phyloP scores from a whole-genome alignment of 139 green algal species.

The Chlorella sp. region DNA sequence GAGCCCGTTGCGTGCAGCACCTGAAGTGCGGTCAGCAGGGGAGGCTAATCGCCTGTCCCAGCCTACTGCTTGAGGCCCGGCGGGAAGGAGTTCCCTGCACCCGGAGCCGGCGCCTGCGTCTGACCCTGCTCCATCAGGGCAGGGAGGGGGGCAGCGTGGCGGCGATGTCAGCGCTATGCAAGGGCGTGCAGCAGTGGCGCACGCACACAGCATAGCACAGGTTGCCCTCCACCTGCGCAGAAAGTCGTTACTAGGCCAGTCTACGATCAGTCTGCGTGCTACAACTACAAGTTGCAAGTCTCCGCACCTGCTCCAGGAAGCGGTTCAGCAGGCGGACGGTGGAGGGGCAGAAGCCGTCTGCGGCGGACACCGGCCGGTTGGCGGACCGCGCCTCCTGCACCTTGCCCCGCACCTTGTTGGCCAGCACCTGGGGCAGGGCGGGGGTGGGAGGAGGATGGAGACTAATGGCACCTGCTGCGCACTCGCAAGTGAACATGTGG shows the following conservation, averaged over 20 bases:
- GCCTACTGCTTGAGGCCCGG: conserved; percentile 14
- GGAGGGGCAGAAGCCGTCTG: conserved; percentile 87
- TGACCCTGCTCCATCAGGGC: conserved; percentile 46
- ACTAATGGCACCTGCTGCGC: background rate
- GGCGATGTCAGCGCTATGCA: no score
- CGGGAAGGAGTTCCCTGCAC: conserved; percentile 2
- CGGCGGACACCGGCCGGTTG: background rate
- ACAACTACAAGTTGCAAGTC: no score
- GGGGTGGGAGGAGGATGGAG: background rate
- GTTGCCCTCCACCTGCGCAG: no score
- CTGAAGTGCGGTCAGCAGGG: no score
- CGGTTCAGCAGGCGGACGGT: conserved; percentile 90
- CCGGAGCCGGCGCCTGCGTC: background rate
- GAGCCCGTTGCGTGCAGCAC: no score
- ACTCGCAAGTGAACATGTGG: background rate
- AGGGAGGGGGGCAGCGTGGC: no score
- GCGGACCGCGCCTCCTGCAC: conserved; percentile 18
- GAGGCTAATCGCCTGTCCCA: no score
- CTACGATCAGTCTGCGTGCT: no score
- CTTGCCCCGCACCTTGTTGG: conserved; percentile 62
- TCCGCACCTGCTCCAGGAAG: conserved; percentile 84
- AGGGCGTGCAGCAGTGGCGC: no score
- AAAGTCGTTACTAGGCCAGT: no score
- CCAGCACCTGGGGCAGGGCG: conserved; percentile 37
- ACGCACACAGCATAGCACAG: no score